Evolutionary conservation across 2,329 filamentous ascomycete species (phyloP).

Genomic region (Arthrobotrys musiformis): DNA sequence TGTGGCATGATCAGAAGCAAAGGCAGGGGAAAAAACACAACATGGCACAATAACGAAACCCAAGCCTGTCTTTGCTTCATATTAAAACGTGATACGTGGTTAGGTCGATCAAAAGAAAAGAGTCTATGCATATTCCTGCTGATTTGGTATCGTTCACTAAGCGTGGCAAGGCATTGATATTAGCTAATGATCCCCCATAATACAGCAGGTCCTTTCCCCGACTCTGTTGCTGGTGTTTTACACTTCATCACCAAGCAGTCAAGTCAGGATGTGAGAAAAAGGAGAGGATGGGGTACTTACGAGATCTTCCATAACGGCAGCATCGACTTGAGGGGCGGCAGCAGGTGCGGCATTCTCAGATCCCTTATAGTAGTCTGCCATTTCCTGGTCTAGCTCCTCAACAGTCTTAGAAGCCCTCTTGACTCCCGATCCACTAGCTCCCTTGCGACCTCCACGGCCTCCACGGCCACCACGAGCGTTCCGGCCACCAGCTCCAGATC

Average conservation of each 20-base stretch:
- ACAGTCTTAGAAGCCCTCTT: slow-evolving; percentile 80
- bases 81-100: slow-evolving; percentile 47
- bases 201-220: slow-evolving; percentile 34
- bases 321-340: slow-evolving; percentile 65
- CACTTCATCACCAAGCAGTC: slow-evolving; percentile 40
- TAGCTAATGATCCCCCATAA: slow-evolving; percentile 52
- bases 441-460: slow-evolving; percentile 66
- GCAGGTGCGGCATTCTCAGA: slow-evolving; percentile 66
- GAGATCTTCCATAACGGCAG: slow-evolving; percentile 67
- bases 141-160: slow-evolving; percentile 18
- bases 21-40: not conserved
- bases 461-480: slow-evolving; percentile 66
- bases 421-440: slow-evolving; percentile 67
- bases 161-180: not conserved
- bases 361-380: slow-evolving; percentile 88
- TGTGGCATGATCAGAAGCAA: not conserved
- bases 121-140: not conserved
- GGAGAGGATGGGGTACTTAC: slow-evolving; percentile 51
- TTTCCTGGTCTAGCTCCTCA: slow-evolving; percentile 95
- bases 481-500: slow-evolving; percentile 66
- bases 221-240: slow-evolving; percentile 20
- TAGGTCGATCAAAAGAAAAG: not conserved
- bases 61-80: slow-evolving; percentile 14
- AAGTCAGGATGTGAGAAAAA: slow-evolving; percentile 38
- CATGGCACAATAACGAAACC: slow-evolving; percentile 5